phyloP scores from a whole-genome alignment of 306 rosid genomes.

The Sindora glabra region DNA sequence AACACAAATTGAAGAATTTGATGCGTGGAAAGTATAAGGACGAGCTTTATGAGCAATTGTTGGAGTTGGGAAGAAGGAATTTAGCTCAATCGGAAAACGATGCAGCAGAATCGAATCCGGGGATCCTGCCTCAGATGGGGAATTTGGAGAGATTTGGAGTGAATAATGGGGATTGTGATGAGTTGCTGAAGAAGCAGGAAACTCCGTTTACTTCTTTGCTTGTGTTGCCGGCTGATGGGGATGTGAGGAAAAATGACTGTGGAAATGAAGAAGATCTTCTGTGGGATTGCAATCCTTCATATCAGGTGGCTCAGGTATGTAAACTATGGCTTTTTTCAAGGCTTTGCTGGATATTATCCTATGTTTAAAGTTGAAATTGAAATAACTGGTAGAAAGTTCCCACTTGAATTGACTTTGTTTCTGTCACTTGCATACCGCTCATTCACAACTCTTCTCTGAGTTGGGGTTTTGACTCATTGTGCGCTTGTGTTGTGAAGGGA shows the following conservation, averaged over 20 bases:
- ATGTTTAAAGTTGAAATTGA: too few relatives aligned
- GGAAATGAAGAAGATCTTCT: conserved; percentile 4
- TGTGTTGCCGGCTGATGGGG: conserved; percentile 22
- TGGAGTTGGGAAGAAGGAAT: conserved; percentile 45
- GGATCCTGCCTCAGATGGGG: too few relatives aligned
- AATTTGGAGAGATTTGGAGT: conserved; percentile 15
- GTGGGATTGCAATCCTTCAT: conserved; percentile 24
- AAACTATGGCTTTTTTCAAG: too few relatives aligned
- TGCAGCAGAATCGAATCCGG: too few relatives aligned
- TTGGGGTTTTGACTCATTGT: too few relatives aligned
- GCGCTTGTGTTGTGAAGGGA: too few relatives aligned
- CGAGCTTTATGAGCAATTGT: conserved; percentile 48
- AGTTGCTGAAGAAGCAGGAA: conserved; percentile 14
- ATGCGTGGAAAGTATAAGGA: conserved; percentile 45
- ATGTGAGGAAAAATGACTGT: conserved; percentile 14
- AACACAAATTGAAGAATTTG: conserved; percentile 23
- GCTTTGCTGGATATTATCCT: too few relatives aligned
- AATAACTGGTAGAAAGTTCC: too few relatives aligned
- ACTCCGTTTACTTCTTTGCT: conserved; percentile 27
- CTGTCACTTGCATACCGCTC: too few relatives aligned
- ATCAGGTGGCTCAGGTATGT: conserved; percentile 33
- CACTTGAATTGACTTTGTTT: too few relatives aligned
- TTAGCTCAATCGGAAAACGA: background rate
- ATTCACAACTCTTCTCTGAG: too few relatives aligned
- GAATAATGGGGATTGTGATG: conserved; percentile 17